These are phyloP conservation scores for Penicillium tannophilum DNA, from an alignment of 495 filamentous ascomycete genomes.

Conservation along the genomic window DNA sequence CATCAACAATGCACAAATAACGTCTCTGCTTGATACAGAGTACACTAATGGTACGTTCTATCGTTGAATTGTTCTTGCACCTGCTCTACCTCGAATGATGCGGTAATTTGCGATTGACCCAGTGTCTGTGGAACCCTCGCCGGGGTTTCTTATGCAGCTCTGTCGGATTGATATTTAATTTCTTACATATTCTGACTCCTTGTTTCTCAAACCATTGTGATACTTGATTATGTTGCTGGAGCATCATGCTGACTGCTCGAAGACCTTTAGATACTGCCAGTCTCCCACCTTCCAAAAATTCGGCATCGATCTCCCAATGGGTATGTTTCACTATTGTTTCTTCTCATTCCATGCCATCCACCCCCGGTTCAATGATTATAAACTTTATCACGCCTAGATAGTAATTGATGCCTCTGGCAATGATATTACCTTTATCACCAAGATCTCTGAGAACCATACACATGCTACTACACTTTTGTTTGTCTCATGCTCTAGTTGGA, in stretches of 20 bases:
- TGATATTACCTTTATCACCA: conserved; percentile 72
- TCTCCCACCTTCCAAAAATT: background rate
- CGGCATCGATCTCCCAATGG: conserved; percentile 3
- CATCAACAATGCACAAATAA: background rate
- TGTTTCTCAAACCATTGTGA: conserved; percentile 17
- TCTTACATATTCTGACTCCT: conserved; percentile 95
- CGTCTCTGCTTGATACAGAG: conserved; percentile 4
- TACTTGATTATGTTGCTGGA: conserved; percentile 16
- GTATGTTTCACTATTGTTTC: conserved; percentile 18
- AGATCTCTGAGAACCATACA: conserved; percentile 75
- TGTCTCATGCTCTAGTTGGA: conserved; percentile 23
- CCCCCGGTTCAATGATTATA: conserved; percentile 68
- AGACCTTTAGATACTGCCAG: conserved; percentile 19
- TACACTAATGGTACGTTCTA: conserved; percentile 32
- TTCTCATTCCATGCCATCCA: conserved; percentile 8
- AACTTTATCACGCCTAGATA: conserved; percentile 77
- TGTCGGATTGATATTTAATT: conserved; percentile 80
- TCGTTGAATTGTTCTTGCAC: background rate
- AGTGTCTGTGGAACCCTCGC: conserved; percentile 78
- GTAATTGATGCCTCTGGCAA: conserved; percentile 72
- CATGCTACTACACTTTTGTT: conserved; percentile 20
- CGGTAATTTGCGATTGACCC: conserved; percentile 99
- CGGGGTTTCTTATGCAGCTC: conserved; percentile 74
- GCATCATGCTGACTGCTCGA: conserved; percentile 32
- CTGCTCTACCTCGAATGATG: conserved; percentile 63